phyloP scores from a whole-genome alignment of 306 rosid genomes.

The Cucurbita moschata region DNA sequence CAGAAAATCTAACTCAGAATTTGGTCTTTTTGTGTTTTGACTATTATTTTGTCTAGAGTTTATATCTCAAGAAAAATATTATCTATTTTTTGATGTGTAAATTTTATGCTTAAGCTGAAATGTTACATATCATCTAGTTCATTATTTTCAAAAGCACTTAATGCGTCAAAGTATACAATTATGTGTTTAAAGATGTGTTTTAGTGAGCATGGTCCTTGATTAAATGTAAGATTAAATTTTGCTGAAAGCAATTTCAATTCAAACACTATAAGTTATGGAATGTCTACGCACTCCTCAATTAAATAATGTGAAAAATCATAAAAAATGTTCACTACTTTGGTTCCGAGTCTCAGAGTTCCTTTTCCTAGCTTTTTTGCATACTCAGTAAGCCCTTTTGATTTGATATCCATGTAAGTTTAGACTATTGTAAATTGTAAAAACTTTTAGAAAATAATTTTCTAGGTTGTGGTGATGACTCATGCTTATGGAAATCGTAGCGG shows the following conservation, averaged over 20 bases:
- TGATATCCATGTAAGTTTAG: background rate
- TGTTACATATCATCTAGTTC: background rate
- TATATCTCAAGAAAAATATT: background rate
- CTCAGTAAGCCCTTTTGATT: background rate
- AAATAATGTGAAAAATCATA: no score
- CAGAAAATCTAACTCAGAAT: background rate
- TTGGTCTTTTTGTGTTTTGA: background rate
- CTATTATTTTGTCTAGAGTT: background rate
- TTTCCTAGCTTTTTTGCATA: background rate
- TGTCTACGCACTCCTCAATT: no score
- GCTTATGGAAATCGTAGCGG: conserved; percentile 85
- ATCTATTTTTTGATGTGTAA: background rate
- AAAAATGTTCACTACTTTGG: background rate
- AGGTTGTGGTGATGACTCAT: conserved; percentile 94
- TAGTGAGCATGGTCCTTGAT: background rate
- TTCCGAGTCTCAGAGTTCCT: background rate
- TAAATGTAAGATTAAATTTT: background rate
- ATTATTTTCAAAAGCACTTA: background rate
- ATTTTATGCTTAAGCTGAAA: background rate
- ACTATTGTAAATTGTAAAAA: conserved; percentile 3
- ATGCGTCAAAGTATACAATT: background rate
- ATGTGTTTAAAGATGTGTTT: background rate
- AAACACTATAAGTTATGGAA: background rate
- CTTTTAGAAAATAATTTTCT: conserved; percentile 4
- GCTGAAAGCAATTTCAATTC: background rate